These are phyloP conservation scores for Aspergillus ochraceus DNA, from an alignment of 2,329 filamentous ascomycete species.

Conservation along the genomic window DNA sequence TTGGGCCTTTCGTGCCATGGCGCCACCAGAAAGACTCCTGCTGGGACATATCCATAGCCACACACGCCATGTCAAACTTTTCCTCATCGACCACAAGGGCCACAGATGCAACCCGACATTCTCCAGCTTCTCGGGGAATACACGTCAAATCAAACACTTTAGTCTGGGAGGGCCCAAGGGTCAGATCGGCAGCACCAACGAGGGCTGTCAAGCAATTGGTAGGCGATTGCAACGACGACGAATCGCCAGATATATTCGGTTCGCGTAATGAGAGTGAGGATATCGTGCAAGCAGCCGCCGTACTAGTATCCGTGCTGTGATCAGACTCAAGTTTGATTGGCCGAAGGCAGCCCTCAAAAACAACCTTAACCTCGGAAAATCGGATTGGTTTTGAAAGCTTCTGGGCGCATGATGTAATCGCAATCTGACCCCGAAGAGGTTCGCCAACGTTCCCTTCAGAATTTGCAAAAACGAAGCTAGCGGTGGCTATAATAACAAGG, in stretches of 20 bases:
- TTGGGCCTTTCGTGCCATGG: slow-evolving; percentile 33
- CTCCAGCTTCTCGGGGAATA: slow-evolving; percentile 78
- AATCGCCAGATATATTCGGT: slow-evolving; percentile 27
- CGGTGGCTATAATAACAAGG: slow-evolving; percentile 41
- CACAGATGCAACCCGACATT: slow-evolving; percentile 65
- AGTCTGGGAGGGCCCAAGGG: slow-evolving; percentile 65
- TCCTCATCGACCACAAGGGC: slow-evolving; percentile 64
- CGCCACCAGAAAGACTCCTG: slow-evolving; percentile 46
- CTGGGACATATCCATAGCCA: slow-evolving; percentile 48
- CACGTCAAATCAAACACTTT: slow-evolving; percentile 71
- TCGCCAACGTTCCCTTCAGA: slow-evolving; percentile 62
- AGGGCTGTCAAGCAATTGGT: slow-evolving; percentile 43
- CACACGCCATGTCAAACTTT: slow-evolving; percentile 67
- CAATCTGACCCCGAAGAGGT: slow-evolving; percentile 56
- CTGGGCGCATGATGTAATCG: slow-evolving; percentile 51
- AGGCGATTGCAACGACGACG: slow-evolving; percentile 31
- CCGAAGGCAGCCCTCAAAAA: slow-evolving; percentile 54
- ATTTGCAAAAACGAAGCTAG: slow-evolving; percentile 55
- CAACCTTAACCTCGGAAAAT: slow-evolving; percentile 50
- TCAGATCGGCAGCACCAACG: slow-evolving; percentile 62
- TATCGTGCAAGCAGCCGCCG: slow-evolving; percentile 27
- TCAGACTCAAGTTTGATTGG: slow-evolving; percentile 43
- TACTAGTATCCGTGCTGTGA: slow-evolving; percentile 24
- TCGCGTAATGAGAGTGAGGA: slow-evolving; percentile 36
- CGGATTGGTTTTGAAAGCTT: slow-evolving; percentile 46